These are phyloP conservation scores for Violaceomyces palustris DNA, from an alignment of 1,284 basidiomycete genomes.

Conservation along the genomic window DNA sequence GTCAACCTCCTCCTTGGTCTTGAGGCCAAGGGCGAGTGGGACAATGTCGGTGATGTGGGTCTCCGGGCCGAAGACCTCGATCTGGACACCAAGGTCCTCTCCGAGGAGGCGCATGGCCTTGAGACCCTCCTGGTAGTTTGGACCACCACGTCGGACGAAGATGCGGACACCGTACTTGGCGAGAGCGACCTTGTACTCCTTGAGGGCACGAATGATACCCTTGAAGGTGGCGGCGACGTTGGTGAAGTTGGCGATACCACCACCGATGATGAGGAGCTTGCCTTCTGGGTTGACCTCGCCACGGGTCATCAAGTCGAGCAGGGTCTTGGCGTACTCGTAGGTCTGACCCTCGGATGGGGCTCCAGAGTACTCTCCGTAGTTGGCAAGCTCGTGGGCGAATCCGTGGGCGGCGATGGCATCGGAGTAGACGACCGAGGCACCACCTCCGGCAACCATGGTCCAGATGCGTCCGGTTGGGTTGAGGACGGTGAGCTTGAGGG, in stretches of 20 bases:
- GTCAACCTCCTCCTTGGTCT: constrained; percentile 46
- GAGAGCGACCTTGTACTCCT: constrained; percentile 70
- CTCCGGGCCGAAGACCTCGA: constrained; percentile 92
- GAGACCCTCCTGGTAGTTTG: constrained; percentile 99
- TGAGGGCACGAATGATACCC: constrained; percentile 95
- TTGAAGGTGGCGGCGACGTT: constrained; percentile 99
- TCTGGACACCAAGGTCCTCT: constrained; percentile 93
- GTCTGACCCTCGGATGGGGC: constrained; percentile 97
- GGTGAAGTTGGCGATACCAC: constrained; percentile 99
- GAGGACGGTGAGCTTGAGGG: constrained; percentile 93
- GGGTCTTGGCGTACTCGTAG: constrained; percentile 98
- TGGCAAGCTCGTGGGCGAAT: constrained; percentile 93
- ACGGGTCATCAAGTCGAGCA: constrained; percentile 93
- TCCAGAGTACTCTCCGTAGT: constrained; percentile 99
- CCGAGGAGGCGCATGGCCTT: constrained; percentile 98
- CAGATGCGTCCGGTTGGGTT: constrained; percentile 92
- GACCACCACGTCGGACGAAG: constrained; percentile 94
- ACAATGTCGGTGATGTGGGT: constrained; percentile 98
- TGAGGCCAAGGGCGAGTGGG: constrained; percentile 85
- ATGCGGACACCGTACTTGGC: constrained; percentile 49
- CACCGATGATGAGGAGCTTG: constrained; percentile 98
- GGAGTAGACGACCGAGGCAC: constrained; percentile 70
- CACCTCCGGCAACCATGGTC: constrained; percentile 96
- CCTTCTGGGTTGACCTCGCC: constrained; percentile 57
- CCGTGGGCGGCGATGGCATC: constrained; percentile 96